Evolutionary conservation across 164 flowering plant species (phyloP).

Genomic region (Houttuynia cordata): DNA sequence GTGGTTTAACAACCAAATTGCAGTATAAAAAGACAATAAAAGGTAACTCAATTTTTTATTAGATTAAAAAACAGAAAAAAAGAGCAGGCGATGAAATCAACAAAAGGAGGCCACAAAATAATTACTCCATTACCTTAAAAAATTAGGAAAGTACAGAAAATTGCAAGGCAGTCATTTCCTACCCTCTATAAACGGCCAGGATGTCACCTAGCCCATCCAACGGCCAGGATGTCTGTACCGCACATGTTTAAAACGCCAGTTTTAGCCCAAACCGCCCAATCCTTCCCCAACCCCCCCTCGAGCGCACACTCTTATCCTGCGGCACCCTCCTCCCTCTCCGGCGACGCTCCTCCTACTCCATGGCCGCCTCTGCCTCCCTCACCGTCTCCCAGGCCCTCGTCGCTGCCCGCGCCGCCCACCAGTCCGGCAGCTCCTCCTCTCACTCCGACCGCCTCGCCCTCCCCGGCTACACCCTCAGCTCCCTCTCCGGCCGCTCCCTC

Average conservation of each 20-base stretch:
- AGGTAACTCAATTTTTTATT: too few relatives aligned
- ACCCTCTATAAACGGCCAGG: constrained; percentile 26
- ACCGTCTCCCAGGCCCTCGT: constrained; percentile 24
- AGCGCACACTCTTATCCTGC: background rate
- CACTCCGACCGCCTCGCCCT: constrained; percentile 13
- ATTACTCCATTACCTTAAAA: too few relatives aligned
- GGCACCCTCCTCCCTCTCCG: constrained; percentile 2
- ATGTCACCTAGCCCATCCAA: constrained; percentile 6
- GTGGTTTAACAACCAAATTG: too few relatives aligned
- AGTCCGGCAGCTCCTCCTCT: constrained; percentile 16
- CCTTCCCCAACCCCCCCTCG: background rate
- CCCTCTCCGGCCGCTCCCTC: constrained; percentile 22
- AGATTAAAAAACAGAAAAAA: too few relatives aligned
- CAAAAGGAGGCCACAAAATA: background rate
- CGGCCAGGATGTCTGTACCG: constrained; percentile 6
- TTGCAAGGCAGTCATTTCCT: constrained; percentile 23
- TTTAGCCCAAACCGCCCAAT: too few relatives aligned
- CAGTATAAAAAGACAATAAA: too few relatives aligned
- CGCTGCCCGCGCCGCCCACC: constrained; percentile 23
- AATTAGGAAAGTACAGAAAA: constrained; percentile 4
- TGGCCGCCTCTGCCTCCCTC: constrained; percentile 36
- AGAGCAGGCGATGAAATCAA: background rate
- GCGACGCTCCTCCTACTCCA: constrained; percentile 8
- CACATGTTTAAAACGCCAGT: background rate
- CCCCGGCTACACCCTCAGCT: constrained; percentile 12